Base-by-base conservation (phyloP, 2,329 filamentous ascomycete genomes). In the Xylariaceae sp. region DNA sequence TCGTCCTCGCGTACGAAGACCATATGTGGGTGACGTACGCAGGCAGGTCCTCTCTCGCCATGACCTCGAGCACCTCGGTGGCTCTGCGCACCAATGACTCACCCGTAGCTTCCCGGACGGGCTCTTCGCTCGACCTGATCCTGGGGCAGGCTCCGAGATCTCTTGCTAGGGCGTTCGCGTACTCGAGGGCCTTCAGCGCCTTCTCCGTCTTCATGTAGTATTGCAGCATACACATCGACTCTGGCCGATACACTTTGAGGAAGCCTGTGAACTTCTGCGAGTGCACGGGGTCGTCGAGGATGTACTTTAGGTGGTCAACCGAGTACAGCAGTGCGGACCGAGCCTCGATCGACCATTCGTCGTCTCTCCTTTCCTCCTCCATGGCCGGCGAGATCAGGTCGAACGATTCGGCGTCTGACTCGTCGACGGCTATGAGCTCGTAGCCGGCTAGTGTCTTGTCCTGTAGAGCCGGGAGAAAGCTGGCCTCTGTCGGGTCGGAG, bases 121-220 rank as follows among this genome's bases (percentile, higher is more conserved):
- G 58, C 3, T 68, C 63, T 0, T 68, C 56, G 0, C 74, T 78
- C 40, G 83, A 82, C 2, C 71, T 69, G 21, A 75, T 63, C 0
- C 69, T 73, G 4, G 69, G 59, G 11, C 84, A 70, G 0, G 70
- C 68, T 18, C 75, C 68, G 7, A 85, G 65, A 2, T 78, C 71
- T 44, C 76, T 72, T 2, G 78, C 71, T 24, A 88, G 70, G 0
- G 81, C 75, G 56, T 88, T 86, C 14, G 81, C 74, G 51, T 88
- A 88, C 23, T 72, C 69, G 41, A 88, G 78, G 2, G 84, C 82
- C 49, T 78, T 76, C 9, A 86, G 60, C 1, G 83, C 83, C 54
- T 88, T 89, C 41, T 79, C 59, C 0, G 81, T 74, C 50, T 86
- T 81, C 2, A 88, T 68, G 48, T 87, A 87, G 63, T 87, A 85